These are phyloP conservation scores for Aspergillus pseudoglaucus DNA, from an alignment of 2,329 filamentous ascomycete species.

Conservation along the genomic window DNA sequence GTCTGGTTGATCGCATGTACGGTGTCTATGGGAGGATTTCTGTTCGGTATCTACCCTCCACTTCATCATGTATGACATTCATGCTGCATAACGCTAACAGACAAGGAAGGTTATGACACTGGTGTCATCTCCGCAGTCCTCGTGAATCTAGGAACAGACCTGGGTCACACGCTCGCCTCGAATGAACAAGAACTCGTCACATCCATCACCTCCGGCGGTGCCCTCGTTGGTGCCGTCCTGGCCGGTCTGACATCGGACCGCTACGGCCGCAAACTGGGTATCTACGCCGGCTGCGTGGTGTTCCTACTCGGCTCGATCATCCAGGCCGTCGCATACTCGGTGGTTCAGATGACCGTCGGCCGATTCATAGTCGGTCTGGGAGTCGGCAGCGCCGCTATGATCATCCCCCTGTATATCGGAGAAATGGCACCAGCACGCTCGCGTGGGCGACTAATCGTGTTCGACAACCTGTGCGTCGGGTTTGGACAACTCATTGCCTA, in stretches of 20 bases:
- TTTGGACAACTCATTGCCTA: conserved; percentile 36
- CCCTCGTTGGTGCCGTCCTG: conserved; percentile 38
- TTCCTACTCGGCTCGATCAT: conserved; percentile 34
- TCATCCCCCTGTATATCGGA: conserved; percentile 29
- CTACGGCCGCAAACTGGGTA: not conserved
- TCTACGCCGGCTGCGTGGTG: conserved; percentile 25
- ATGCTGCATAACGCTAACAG: not conserved
- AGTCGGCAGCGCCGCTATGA: conserved; percentile 44
- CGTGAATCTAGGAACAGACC: conserved; percentile 24
- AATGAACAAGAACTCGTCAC: conserved; percentile 46
- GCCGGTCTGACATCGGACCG: conserved; percentile 28
- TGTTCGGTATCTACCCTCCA: conserved; percentile 7
- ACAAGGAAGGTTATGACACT: conserved; percentile 39
- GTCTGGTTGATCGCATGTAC: conserved; percentile 13
- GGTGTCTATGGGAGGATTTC: conserved; percentile 13
- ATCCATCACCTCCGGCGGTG: conserved; percentile 44
- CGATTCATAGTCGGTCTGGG: conserved; percentile 45
- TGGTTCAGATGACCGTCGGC: conserved; percentile 40
- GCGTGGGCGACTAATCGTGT: conserved; percentile 13
- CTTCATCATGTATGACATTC: not conserved
- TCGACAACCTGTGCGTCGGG: conserved; percentile 28
- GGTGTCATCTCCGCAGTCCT: conserved; percentile 41
- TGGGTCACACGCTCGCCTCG: conserved; percentile 32
- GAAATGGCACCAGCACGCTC: conserved; percentile 13
- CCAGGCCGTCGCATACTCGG: conserved; percentile 27